A percentile compares a stretch with the other conserved stretches of the same genome.
phyloP scores from a whole-genome alignment of 257 asterid genomes.

The Solanum etuberosum region DNA sequence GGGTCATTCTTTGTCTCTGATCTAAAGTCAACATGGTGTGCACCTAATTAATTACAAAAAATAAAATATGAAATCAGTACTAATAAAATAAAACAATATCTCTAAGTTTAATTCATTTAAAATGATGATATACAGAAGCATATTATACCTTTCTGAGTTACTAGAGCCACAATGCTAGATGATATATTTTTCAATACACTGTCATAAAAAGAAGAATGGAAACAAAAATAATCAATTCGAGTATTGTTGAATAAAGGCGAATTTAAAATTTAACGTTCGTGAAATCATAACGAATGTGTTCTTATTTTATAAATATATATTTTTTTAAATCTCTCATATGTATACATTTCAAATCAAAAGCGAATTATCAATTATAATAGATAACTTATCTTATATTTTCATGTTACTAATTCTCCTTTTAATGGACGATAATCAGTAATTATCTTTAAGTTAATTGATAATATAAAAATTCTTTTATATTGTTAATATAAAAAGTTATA shows the following conservation, averaged over 20 bases:
- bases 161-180: conserved; percentile 56
- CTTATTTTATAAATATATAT: neutral
- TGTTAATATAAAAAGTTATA: neutral
- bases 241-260: accelerated
- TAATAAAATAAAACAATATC: neutral
- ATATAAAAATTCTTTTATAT: neutral
- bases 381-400: neutral
- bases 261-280: neutral
- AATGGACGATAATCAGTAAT: neutral
- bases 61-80: neutral
- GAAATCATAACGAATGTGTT: neutral
- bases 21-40: conserved; percentile 71
- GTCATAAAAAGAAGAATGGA: neutral
- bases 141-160: conserved; percentile 44
- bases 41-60: conserved; percentile 27
- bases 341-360: neutral
- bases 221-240: neutral
- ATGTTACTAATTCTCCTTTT: neutral
- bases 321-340: accelerated
- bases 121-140: neutral
- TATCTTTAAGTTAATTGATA: neutral
- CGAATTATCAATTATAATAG: neutral
- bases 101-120: neutral
- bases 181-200: conserved; percentile 64
- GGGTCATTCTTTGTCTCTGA: conserved; percentile 43